Base-by-base conservation (phyloP, 1,284 basidiomycete species). In the Leccinum fuscescens region DNA sequence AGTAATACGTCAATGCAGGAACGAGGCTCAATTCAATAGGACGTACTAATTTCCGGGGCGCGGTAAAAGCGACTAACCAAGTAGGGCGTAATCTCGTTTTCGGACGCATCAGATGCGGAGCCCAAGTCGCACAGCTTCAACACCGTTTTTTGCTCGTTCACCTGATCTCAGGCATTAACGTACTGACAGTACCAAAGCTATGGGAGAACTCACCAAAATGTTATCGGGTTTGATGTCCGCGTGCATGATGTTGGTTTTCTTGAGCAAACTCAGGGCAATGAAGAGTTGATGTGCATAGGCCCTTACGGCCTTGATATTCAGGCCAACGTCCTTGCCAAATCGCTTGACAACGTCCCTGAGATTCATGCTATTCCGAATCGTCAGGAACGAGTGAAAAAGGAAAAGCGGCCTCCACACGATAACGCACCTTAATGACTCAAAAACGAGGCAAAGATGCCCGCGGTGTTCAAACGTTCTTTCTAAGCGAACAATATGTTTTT, bases 161-260 rank as follows among this genome's bases (percentile, higher is more conserved):
- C 94, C 94, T 96, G 64, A 12, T 33, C 52, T 24, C 42, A 50
- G 51, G 44, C 14, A 54, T 69, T 50, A 62, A 57, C 55, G 46
- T 58, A 60, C 57, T 58, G 63, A 59, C 39, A 58, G 60, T 37
- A 56, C 56, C 46, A 58, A 66, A 5, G 11, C 46, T 44, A 44
- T n/a, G 37, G 44, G 22, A 55, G 51, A 50, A 81, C 88, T 50
- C 63, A 94, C 94, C 67, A 97, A 75, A 53, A 98, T 95, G 71
- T 98, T 98, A 74, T 97, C 95, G 20, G 95, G 95, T 76, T 98
- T 98, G 74, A 99, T 93, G 73, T 99, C 97, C 4, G 97, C 97
- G 69, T 99, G 97, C 83, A 98, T 97, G 61, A 99, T 86, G 65
- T 91, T 93, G 64, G 88, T 85, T 77, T 98, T 98, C 65, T 87